Evolutionary conservation across 129 eudicot species (phyloP).

Genomic region (Artemisia argyi): DNA sequence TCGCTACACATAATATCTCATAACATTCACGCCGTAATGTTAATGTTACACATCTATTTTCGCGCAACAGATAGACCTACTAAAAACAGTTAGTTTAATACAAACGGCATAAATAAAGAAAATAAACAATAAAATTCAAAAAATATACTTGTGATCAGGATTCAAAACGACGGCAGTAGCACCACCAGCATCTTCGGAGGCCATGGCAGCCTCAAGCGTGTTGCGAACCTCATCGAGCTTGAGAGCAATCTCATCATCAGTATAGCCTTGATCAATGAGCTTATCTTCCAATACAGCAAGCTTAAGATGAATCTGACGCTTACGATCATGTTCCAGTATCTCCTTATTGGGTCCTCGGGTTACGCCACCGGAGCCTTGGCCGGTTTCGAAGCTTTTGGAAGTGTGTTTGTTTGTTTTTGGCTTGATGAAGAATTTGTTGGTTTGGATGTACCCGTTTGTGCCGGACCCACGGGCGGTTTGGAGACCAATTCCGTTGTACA

Average conservation of each 20-base stretch:
- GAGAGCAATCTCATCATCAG: neutral
- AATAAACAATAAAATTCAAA: too few species aligned
- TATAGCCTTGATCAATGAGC: slow-evolving; percentile 73
- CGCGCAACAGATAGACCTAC: too few species aligned
- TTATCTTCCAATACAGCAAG: slow-evolving; percentile 81
- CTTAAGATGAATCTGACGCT: slow-evolving; percentile 86
- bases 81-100: too few species aligned
- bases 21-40: too few species aligned
- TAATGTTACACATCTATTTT: too few species aligned
- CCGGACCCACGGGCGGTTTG: slow-evolving; percentile 97
- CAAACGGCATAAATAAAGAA: too few species aligned
- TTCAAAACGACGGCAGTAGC: slow-evolving; percentile 23
- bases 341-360: slow-evolving; percentile 63
- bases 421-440: slow-evolving; percentile 76
- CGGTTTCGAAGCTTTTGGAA: slow-evolving; percentile 44
- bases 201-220: neutral
- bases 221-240: neutral
- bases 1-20: too few species aligned
- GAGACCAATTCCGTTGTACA: slow-evolving; percentile 96
- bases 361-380: slow-evolving; percentile 83
- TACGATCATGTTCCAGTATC: slow-evolving; percentile 88
- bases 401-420: slow-evolving; percentile 49
- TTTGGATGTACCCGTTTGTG: slow-evolving; percentile 84
- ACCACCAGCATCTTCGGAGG: slow-evolving; percentile 7
- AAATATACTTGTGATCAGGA: slow-evolving; percentile 22